Percentiles rank a stretch among this genome's conserved stretches.
Conservation (phyloP, 495 filamentous ascomycete genomes). For the Arthonia radiata region DNA sequence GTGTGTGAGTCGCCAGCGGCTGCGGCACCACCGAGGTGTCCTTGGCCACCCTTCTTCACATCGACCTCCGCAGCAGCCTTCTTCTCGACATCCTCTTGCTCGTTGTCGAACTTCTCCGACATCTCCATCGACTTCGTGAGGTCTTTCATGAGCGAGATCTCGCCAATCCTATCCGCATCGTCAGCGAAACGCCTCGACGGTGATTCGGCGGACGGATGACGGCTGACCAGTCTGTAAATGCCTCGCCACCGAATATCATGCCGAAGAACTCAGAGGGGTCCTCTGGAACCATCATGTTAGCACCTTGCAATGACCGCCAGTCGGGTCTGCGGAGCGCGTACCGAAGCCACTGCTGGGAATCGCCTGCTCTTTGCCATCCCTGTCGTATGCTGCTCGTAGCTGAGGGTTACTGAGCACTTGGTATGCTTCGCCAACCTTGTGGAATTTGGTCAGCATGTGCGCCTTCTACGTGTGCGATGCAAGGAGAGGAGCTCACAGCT, state of each 20-base stretch:
- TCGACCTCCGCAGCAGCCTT: conserved; percentile 23
- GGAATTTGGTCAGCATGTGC: too few species aligned
- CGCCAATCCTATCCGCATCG: conserved; percentile 33
- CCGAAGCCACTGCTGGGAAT: conserved; percentile 76
- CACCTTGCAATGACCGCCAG: not conserved
- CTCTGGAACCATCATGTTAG: conserved; percentile 18
- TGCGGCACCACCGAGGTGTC: conserved; percentile 3
- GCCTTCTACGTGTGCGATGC: too few species aligned
- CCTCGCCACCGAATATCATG: conserved; percentile 94
- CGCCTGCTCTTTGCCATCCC: conserved; percentile 81
- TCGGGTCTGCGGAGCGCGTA: conserved; percentile 8
- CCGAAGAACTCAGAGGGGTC: conserved; percentile 96
- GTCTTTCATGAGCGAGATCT: conserved; percentile 82
- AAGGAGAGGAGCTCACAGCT: conserved; percentile 25
- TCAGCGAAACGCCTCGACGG: conserved; percentile 1
- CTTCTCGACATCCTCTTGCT: conserved; percentile 32
- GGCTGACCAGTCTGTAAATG: conserved; percentile 40
- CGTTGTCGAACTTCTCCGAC: conserved; percentile 46
- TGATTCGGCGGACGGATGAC: conserved; percentile 19
- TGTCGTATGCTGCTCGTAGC: conserved; percentile 78
- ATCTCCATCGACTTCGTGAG: conserved; percentile 80
- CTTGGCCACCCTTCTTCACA: conserved; percentile 14
- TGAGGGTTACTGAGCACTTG: conserved; percentile 80
- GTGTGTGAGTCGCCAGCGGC: too few species aligned
- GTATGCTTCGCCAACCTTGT: conserved; percentile 80